Evolutionary conservation across 2,329 filamentous ascomycete genomes (phyloP).

Genomic region (Mycocentrospora acerina): DNA sequence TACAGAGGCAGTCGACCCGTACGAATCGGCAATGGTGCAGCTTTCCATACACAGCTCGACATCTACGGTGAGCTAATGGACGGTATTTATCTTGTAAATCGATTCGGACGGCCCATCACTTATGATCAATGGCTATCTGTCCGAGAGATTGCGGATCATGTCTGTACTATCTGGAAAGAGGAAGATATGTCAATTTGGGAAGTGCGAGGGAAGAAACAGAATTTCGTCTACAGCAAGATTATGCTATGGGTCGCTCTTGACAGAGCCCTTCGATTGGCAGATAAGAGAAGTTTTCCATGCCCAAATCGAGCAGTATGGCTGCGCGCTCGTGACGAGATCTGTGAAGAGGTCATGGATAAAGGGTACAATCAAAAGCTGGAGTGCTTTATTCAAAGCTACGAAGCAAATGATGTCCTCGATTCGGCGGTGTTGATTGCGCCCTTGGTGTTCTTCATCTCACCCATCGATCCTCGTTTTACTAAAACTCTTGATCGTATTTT

Average conservation of each 20-base stretch:
- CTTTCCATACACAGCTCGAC: constrained; percentile 74
- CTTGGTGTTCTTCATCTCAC: constrained; percentile 76
- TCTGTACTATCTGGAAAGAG: constrained; percentile 66
- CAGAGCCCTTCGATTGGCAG: constrained; percentile 69
- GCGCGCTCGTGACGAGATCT: constrained; percentile 65
- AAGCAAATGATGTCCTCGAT: constrained; percentile 69
- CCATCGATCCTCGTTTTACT: constrained; percentile 74
- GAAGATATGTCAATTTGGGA: constrained; percentile 84
- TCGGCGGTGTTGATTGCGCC: constrained; percentile 75
- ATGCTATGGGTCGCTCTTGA: constrained; percentile 84
- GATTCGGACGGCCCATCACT: constrained; percentile 71
- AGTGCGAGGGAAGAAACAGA: constrained; percentile 71
- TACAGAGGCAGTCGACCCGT: constrained; percentile 72
- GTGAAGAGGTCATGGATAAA: constrained; percentile 77
- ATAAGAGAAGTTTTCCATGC: constrained; percentile 75
- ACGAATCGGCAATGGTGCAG: constrained; percentile 75
- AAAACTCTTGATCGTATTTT: constrained; percentile 73
- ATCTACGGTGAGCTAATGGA: constrained; percentile 81
- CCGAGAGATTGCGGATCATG: constrained; percentile 68
- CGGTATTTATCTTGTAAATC: constrained; percentile 75
- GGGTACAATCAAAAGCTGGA: constrained; percentile 71
- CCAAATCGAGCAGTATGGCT: constrained; percentile 69
- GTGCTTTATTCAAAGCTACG: constrained; percentile 75
- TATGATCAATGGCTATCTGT: constrained; percentile 77
- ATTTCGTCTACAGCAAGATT: constrained; percentile 79